These are phyloP conservation scores for Saccharomycopsis capsularis DNA, from an alignment of 805 yeast genomes.

Conservation along the genomic window DNA sequence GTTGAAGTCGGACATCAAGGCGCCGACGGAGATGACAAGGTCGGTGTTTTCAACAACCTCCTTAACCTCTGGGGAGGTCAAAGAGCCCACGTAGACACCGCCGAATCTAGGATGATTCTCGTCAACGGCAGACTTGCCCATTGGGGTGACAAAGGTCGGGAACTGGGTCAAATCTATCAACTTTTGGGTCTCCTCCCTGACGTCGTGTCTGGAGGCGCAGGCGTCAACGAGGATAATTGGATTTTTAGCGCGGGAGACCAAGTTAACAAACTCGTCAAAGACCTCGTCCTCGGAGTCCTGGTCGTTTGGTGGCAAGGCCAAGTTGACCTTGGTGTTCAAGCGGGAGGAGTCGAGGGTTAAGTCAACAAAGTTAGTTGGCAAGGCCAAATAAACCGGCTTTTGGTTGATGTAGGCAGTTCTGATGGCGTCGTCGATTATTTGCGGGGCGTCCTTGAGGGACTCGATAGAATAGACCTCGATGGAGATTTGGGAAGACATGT, in stretches of 20 bases:
- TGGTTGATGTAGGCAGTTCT: conserved; percentile 63
- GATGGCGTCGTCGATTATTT: conserved; percentile 66
- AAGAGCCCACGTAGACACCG: conserved; percentile 82
- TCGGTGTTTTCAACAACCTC: conserved; percentile 69
- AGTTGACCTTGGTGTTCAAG: conserved; percentile 55
- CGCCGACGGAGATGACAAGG: conserved; percentile 72
- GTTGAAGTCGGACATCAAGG: conserved; percentile 79
- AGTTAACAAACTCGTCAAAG: conserved; percentile 41
- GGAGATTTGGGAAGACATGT: conserved; percentile 70
- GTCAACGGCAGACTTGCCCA: conserved; percentile 79
- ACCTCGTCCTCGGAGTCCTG: conserved; percentile 58
- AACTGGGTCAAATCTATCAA: conserved; percentile 63
- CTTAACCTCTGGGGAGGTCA: conserved; percentile 66
- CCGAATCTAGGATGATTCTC: conserved; percentile 69
- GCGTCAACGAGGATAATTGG: conserved; percentile 82
- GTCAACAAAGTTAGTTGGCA: conserved; percentile 78
- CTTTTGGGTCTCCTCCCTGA: conserved; percentile 50
- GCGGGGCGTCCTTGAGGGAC: conserved; percentile 59
- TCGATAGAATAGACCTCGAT: conserved; percentile 58
- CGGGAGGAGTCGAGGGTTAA: conserved; percentile 45
- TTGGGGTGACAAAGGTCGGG: conserved; percentile 81
- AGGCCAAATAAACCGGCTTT: conserved; percentile 76
- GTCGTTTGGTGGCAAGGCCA: conserved; percentile 51
- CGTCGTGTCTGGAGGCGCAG: conserved; percentile 74
- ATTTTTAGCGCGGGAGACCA: conserved; percentile 52